Conservation (phyloP, 2,329 filamentous ascomycete species). For the Hymenoscyphus linearis region DNA sequence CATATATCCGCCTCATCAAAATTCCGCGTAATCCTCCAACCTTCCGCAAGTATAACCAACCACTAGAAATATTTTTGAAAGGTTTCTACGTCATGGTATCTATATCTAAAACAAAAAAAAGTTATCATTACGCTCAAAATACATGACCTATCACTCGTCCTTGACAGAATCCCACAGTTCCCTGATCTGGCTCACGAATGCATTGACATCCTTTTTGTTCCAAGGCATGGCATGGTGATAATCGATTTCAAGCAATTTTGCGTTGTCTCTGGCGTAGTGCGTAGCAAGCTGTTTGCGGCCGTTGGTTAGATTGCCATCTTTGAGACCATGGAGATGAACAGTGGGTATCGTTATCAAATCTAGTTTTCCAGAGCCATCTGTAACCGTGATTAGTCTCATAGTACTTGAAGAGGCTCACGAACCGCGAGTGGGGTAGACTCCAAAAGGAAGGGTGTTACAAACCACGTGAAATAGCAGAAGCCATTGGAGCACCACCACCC, state of each 20-base stretch:
- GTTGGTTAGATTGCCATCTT: constrained; percentile 16
- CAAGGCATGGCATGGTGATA: constrained; percentile 28
- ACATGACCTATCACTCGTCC: neutral
- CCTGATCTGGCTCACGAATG: constrained; percentile 7
- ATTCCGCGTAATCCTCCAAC: neutral
- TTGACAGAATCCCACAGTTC: neutral
- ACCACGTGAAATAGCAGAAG: constrained; percentile 17
- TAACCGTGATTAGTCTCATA: neutral
- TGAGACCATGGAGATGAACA: constrained; percentile 21
- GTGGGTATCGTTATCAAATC: constrained; percentile 18
- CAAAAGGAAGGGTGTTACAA: constrained; percentile 3
- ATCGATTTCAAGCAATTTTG: constrained; percentile 19
- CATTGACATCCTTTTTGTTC: constrained; percentile 16
- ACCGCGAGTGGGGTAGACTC: neutral
- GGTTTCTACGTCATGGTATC: neutral
- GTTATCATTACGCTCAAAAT: neutral
- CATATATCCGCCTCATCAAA: neutral
- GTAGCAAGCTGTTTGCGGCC: constrained; percentile 16
- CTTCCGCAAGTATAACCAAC: neutral
- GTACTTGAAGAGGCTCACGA: neutral
- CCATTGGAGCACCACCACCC: constrained; percentile 19
- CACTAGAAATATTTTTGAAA: neutral
- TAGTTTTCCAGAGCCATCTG: constrained; percentile 8
- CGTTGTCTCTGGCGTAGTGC: constrained; percentile 15
- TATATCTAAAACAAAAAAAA: neutral